A percentile compares a stretch with the other conserved stretches of the same genome.
Evolutionary conservation across 768 basidiomycete genomes (phyloP).

Genomic region (Stropharia rugosoannulata): DNA sequence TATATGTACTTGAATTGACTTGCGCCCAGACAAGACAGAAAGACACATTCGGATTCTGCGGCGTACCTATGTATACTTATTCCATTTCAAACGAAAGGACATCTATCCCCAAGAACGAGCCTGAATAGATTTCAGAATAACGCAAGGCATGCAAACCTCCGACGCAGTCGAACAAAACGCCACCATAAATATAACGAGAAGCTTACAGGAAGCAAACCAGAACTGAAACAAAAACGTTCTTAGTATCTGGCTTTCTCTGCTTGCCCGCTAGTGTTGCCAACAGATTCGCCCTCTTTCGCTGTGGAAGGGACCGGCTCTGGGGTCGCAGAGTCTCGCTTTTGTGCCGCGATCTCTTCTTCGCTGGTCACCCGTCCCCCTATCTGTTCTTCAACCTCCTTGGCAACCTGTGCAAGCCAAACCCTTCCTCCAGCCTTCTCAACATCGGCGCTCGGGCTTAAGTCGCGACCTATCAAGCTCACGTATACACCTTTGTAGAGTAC

Average conservation of each 20-base stretch:
- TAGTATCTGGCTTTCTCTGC: constrained; percentile 16
- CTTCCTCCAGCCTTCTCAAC: constrained; percentile 47
- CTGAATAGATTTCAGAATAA: too few relatives aligned
- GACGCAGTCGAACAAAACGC: not conserved
- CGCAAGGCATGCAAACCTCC: too few relatives aligned
- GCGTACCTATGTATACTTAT: too few relatives aligned
- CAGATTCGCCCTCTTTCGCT: not conserved
- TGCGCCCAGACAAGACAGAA: constrained; percentile 7
- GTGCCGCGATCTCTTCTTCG: constrained; percentile 63
- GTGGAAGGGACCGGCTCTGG: constrained; percentile 3
- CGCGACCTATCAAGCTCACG: constrained; percentile 67
- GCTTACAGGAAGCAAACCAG: not conserved
- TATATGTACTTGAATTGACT: too few relatives aligned
- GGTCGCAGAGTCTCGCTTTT: constrained; percentile 33
- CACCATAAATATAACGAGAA: not conserved
- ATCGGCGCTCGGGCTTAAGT: constrained; percentile 25
- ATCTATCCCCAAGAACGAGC: too few relatives aligned
- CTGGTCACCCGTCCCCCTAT: constrained; percentile 57
- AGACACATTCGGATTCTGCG: not conserved
- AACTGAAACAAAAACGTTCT: not conserved
- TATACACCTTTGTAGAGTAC: constrained; percentile 64
- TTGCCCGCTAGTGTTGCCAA: not conserved
- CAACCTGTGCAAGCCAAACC: constrained; percentile 51
- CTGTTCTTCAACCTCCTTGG: constrained; percentile 60
- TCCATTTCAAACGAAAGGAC: too few relatives aligned